Conservation (phyloP, 169 alveolate species). For the Cryptosporidium ryanae region DNA sequence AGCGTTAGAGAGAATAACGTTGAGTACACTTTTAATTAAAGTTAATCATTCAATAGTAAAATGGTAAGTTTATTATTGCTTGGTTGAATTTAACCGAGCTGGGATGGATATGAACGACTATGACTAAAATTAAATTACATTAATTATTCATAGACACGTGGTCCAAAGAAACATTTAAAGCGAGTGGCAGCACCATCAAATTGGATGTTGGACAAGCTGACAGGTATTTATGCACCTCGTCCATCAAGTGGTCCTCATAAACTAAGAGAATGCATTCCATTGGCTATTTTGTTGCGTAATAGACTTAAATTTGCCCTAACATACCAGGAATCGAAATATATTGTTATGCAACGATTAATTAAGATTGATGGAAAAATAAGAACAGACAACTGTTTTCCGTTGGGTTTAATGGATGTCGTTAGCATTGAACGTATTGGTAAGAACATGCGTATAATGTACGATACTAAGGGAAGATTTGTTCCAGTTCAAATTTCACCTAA, state of each 20-base stretch:
- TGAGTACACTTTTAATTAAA: no score
- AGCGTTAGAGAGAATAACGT: no score
- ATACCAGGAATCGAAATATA: constrained; percentile 93
- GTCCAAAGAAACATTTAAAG: constrained; percentile 98
- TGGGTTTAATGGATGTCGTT: constrained; percentile 97
- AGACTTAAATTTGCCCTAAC: constrained; percentile 94
- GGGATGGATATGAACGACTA: neutral
- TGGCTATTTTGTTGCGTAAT: constrained; percentile 92
- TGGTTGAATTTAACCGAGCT: neutral
- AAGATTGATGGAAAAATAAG: constrained; percentile 96
- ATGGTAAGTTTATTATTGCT: constrained; percentile 46
- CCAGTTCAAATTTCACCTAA: constrained; percentile 94
- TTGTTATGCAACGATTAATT: constrained; percentile 95
- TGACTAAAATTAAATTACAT: neutral
- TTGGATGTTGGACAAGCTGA: constrained; percentile 98
- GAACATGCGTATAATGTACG: constrained; percentile 95
- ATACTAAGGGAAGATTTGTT: constrained; percentile 97
- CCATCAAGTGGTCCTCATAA: constrained; percentile 97
- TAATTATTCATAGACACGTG: constrained; percentile 92
- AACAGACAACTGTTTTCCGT: constrained; percentile 97
- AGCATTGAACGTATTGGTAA: constrained; percentile 94
- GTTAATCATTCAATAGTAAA: neutral
- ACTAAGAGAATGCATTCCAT: constrained; percentile 96
- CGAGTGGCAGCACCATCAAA: constrained; percentile 98
- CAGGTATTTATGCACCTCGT: constrained; percentile 94